Evolutionary conservation across 176 grass and related monocot genomes (phyloP).

Genomic region (Carex parvula): DNA sequence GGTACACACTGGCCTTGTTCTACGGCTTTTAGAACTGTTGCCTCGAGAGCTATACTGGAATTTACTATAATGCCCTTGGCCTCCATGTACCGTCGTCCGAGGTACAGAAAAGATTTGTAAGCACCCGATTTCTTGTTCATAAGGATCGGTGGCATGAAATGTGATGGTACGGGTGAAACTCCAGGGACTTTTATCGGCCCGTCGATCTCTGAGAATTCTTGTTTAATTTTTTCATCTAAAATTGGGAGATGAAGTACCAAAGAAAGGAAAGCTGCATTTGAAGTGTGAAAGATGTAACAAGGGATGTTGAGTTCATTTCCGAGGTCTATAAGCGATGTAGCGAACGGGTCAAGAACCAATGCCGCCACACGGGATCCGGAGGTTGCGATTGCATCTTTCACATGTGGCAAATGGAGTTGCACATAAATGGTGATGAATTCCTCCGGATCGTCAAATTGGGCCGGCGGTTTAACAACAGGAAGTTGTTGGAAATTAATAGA

Average conservation of each 20-base stretch:
- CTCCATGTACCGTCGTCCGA: slow-evolving; percentile 5
- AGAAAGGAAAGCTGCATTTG: slow-evolving; percentile 25
- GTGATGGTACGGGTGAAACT: slow-evolving; percentile 30
- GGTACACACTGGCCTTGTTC: background rate
- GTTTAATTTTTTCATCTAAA: slow-evolving; percentile 21
- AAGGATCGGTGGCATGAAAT: slow-evolving; percentile 19
- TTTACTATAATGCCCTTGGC: slow-evolving; percentile 42
- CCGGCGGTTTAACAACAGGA: slow-evolving; percentile 26
- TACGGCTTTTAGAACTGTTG: slow-evolving; percentile 4
- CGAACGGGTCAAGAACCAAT: slow-evolving; percentile 56
- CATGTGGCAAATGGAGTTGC: slow-evolving; percentile 37
- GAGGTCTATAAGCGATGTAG: slow-evolving; percentile 36
- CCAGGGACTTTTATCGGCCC: slow-evolving; percentile 36
- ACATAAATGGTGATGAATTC: slow-evolving; percentile 44
- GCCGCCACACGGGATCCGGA: slow-evolving; percentile 8
- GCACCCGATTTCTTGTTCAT: slow-evolving; percentile 31
- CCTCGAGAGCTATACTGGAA: slow-evolving; percentile 33
- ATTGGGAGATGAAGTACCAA: slow-evolving; percentile 40
- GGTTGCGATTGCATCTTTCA: slow-evolving; percentile 11
- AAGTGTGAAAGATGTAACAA: slow-evolving; percentile 44
- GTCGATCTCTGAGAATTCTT: slow-evolving; percentile 25
- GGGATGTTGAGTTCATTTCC: slow-evolving; percentile 29
- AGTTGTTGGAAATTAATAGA: slow-evolving; percentile 39
- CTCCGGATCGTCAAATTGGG: slow-evolving; percentile 25
- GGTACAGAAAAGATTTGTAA: slow-evolving; percentile 29